Percentiles rank a stretch among this genome's conserved stretches.
Evolutionary conservation across 495 filamentous ascomycete genomes (phyloP).

Genomic region (Ramalina intermedia): DNA sequence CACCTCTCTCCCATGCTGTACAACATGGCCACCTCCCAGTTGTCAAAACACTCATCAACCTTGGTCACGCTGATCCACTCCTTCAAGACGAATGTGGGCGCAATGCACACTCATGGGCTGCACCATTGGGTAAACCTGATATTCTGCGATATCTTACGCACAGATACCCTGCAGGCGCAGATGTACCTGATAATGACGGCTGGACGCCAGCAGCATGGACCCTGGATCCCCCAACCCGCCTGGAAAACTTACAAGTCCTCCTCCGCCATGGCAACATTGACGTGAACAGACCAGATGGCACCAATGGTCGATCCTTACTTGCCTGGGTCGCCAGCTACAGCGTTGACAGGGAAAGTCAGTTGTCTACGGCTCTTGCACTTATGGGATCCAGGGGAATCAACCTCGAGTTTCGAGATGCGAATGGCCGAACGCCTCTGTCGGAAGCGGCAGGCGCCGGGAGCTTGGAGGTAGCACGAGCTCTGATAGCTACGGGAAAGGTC

Average conservation of each 20-base stretch:
- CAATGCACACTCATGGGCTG: conserved; percentile 19
- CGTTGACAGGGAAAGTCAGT: background rate
- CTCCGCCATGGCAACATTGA: background rate
- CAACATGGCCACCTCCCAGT: background rate
- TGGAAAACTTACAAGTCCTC: conserved; percentile 1
- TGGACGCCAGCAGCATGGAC: conserved; percentile 21
- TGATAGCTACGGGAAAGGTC: background rate
- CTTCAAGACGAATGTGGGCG: conserved; percentile 10
- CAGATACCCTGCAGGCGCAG: conserved; percentile 9
- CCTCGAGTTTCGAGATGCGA: background rate
- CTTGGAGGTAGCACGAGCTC: background rate
- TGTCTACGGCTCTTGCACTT: background rate
- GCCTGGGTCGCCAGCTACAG: background rate
- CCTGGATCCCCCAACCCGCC: background rate
- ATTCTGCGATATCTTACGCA: conserved; percentile 8
- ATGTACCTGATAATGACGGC: conserved; percentile 14
- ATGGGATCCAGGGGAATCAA: background rate
- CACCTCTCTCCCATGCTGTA: conserved; percentile 15
- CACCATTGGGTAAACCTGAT: conserved; percentile 2
- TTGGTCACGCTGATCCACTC: background rate
- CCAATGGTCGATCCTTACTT: background rate
- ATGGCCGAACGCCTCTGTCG: background rate
- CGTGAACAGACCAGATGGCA: background rate
- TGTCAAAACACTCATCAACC: background rate
- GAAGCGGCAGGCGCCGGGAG: background rate